phyloP scores from a whole-genome alignment of 345 rosid species.

The Odontarrhena argentea region DNA sequence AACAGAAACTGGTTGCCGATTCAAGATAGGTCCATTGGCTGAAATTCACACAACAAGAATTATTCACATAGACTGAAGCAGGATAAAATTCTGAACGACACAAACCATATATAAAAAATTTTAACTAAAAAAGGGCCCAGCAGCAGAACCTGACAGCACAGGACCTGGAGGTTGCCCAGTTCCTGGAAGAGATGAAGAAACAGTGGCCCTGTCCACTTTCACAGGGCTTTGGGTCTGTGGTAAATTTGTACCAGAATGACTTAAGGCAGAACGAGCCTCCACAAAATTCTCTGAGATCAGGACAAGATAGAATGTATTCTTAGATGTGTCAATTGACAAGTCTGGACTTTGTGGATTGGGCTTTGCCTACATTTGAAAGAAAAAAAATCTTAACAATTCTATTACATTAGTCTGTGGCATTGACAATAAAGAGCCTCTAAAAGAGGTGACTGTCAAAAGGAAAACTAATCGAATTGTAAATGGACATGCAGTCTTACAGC shows the following conservation, averaged over 20 bases:
- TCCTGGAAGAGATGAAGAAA: slow-evolving; percentile 53
- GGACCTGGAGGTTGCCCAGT: slow-evolving; percentile 65
- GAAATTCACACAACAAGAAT: slow-evolving; percentile 33
- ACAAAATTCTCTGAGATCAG: slow-evolving; percentile 84
- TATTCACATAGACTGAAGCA: slow-evolving; percentile 23
- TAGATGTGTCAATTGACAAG: slow-evolving; percentile 63
- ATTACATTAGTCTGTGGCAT: slow-evolving; percentile 32
- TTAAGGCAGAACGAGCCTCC: slow-evolving; percentile 91
- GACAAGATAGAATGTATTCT: slow-evolving; percentile 79
- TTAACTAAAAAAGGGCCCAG: slow-evolving; percentile 14
- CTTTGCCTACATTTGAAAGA: slow-evolving; percentile 64
- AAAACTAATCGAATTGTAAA: slow-evolving; percentile 19
- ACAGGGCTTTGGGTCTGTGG: slow-evolving; percentile 71
- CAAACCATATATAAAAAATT: neutral
- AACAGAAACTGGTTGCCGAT: slow-evolving; percentile 66
- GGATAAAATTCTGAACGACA: slow-evolving; percentile 28
- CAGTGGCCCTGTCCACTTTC: slow-evolving; percentile 76
- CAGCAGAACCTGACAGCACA: slow-evolving; percentile 61
- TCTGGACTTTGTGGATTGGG: slow-evolving; percentile 65
- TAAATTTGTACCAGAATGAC: slow-evolving; percentile 70
- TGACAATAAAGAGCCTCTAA: slow-evolving; percentile 20
- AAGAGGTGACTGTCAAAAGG: slow-evolving; percentile 21
- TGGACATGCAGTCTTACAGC: slow-evolving; percentile 58
- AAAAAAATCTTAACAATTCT: neutral
- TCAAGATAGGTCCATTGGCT: slow-evolving; percentile 71